phyloP scores from a whole-genome alignment of 371 early-diverging fungal species.

The Rhizopus stolonifer region DNA sequence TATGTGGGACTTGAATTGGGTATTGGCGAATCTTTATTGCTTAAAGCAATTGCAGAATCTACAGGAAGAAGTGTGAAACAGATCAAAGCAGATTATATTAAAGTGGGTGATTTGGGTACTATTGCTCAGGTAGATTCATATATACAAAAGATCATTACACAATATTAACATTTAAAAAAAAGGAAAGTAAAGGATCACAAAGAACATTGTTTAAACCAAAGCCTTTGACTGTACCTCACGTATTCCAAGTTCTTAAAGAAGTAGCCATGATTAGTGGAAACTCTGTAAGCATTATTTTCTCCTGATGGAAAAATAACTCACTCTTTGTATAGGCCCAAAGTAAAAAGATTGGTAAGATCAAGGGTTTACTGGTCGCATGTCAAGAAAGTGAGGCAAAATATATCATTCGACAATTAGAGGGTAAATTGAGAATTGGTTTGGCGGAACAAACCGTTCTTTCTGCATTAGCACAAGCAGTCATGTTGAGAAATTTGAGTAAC shows the following conservation, averaged over 20 bases:
- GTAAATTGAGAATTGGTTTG: conserved; percentile 96
- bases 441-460: conserved; percentile 94
- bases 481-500: conserved; percentile 49
- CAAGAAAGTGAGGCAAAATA: conserved; percentile 89
- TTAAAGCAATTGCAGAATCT: conserved; percentile 92
- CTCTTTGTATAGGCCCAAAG: conserved; percentile 59
- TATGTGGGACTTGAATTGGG: conserved; percentile 97
- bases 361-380: conserved; percentile 80
- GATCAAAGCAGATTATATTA: conserved; percentile 79
- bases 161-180: background rate
- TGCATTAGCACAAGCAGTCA: conserved; percentile 83
- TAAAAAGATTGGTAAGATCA: conserved; percentile 85
- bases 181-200: conserved; percentile 79
- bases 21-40: conserved; percentile 90
- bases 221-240: conserved; percentile 75
- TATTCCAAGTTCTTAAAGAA: conserved; percentile 87
- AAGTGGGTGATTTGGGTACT: conserved; percentile 89
- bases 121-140: conserved; percentile 72
- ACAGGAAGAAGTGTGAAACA: conserved; percentile 76
- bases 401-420: conserved; percentile 92
- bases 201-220: conserved; percentile 77
- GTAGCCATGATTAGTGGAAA: conserved; percentile 85
- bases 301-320: background rate
- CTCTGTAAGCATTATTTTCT: conserved; percentile 43
- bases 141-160: too few species aligned